Conservation (phyloP, 176 grass and related monocot species). For the Triticum timopheevii region DNA sequence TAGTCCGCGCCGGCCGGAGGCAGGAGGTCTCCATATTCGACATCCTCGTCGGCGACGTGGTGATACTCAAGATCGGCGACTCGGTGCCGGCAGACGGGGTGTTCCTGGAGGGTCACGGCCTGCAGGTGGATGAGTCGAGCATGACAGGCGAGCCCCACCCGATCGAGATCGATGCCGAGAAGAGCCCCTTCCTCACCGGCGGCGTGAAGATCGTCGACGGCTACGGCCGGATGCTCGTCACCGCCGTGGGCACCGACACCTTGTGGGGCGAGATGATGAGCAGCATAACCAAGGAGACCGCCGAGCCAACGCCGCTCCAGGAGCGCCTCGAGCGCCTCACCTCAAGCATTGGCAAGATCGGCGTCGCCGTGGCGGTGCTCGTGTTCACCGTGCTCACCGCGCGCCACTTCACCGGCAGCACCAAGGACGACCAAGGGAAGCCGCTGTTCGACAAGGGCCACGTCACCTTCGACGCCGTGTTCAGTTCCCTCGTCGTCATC, state of each 20-base stretch:
- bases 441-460: slow-evolving; percentile 39
- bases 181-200: slow-evolving; percentile 60
- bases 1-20: slow-evolving; percentile 41
- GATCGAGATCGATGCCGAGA: slow-evolving; percentile 32
- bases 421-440: slow-evolving; percentile 54
- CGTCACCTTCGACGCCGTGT: slow-evolving; percentile 36
- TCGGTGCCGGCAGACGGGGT: slow-evolving; percentile 63
- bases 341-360: slow-evolving; percentile 75
- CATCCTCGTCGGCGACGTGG: slow-evolving; percentile 66
- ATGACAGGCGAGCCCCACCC: slow-evolving; percentile 86
- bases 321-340: slow-evolving; percentile 74
- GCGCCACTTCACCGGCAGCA: slow-evolving; percentile 71
- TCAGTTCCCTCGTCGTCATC: slow-evolving; percentile 56
- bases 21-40: slow-evolving; percentile 57
- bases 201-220: slow-evolving; percentile 82
- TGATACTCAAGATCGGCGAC: slow-evolving; percentile 65
- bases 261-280: slow-evolving; percentile 93
- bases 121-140: slow-evolving; percentile 89
- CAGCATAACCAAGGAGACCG: slow-evolving; percentile 53
- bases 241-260: slow-evolving; percentile 65
- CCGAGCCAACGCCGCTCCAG: slow-evolving; percentile 66
- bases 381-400: slow-evolving; percentile 65
- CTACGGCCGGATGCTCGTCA: slow-evolving; percentile 67
- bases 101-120: slow-evolving; percentile 44
- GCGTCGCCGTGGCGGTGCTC: slow-evolving; percentile 52